These are phyloP conservation scores for Phytophthora melonis DNA, from an alignment of 352 stramenopile genomes.

Conservation along the genomic window DNA sequence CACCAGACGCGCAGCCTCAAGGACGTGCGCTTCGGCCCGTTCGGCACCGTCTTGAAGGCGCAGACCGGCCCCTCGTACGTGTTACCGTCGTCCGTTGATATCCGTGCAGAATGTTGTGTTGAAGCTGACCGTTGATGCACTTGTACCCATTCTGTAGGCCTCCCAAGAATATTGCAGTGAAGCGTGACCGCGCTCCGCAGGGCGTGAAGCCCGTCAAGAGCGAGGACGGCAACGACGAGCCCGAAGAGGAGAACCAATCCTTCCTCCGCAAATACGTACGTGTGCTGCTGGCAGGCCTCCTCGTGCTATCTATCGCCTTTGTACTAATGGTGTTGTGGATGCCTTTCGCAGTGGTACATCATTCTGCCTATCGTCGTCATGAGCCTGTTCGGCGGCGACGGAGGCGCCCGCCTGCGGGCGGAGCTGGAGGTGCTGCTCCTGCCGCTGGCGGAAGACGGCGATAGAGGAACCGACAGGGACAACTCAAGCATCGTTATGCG, in stretches of 20 bases:
- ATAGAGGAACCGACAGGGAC: conserved; percentile 27
- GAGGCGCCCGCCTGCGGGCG: conserved; percentile 50
- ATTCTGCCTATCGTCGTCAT: conserved; percentile 84
- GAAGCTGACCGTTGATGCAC: background rate
- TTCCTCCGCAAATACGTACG: conserved; percentile 89
- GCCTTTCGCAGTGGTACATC: conserved; percentile 78
- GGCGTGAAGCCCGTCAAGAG: conserved; percentile 77
- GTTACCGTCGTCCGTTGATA: background rate
- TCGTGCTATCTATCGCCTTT: background rate
- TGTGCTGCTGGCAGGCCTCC: conserved; percentile 7
- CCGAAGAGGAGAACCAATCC: conserved; percentile 75
- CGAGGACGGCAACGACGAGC: conserved; percentile 64
- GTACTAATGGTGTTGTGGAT: conserved; percentile 14
- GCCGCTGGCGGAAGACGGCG: conserved; percentile 42
- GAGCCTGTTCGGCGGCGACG: conserved; percentile 72
- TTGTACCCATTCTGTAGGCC: conserved; percentile 39
- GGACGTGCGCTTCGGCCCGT: conserved; percentile 65
- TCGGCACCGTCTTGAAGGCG: conserved; percentile 65
- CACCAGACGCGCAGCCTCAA: conserved; percentile 70
- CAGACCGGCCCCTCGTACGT: conserved; percentile 75
- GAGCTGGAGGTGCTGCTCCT: conserved; percentile 31
- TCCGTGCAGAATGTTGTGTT: background rate
- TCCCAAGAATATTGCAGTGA: conserved; percentile 68
- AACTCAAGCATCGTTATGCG: conserved; percentile 4
- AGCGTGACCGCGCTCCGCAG: conserved; percentile 71